phyloP scores from a whole-genome alignment of 2,329 filamentous ascomycete genomes.

The Remersonia thermophila region DNA sequence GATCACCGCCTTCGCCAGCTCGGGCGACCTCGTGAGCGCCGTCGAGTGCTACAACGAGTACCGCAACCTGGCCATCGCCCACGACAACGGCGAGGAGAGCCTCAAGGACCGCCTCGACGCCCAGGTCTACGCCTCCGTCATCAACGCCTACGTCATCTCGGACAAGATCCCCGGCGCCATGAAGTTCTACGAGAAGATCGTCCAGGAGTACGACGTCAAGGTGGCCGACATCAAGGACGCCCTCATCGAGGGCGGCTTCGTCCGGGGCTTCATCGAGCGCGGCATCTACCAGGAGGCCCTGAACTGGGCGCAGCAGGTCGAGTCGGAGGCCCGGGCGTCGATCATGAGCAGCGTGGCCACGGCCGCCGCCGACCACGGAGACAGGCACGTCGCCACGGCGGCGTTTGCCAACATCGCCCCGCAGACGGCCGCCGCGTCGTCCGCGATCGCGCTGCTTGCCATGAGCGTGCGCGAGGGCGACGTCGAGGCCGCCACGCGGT shows the following conservation, averaged over 20 bases:
- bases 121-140: constrained; percentile 79
- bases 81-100: constrained; percentile 60
- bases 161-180: constrained; percentile 70
- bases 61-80: constrained; percentile 71
- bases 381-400: constrained; percentile 53
- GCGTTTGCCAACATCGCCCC: constrained; percentile 51
- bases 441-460: constrained; percentile 72
- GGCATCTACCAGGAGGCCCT: constrained; percentile 64
- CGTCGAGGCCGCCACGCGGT: constrained; percentile 61
- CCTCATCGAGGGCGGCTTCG: constrained; percentile 61
- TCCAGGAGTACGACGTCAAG: constrained; percentile 46
- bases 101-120: constrained; percentile 64
- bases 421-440: constrained; percentile 36
- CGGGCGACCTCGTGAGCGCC: constrained; percentile 72
- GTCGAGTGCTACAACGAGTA: constrained; percentile 96
- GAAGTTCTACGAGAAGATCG: constrained; percentile 75
- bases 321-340: constrained; percentile 42
- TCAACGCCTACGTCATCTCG: constrained; percentile 76
- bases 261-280: constrained; percentile 62
- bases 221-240: constrained; percentile 55
- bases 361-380: constrained; percentile 67
- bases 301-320: constrained; percentile 55
- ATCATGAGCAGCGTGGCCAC: constrained; percentile 64
- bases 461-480: constrained; percentile 76
- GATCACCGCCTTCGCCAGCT: constrained; percentile 83